A percentile compares a stretch with the other conserved stretches of the same genome.
phyloP scores from a whole-genome alignment of 805 yeast genomes.

The Metschnikowia dekortorum region DNA sequence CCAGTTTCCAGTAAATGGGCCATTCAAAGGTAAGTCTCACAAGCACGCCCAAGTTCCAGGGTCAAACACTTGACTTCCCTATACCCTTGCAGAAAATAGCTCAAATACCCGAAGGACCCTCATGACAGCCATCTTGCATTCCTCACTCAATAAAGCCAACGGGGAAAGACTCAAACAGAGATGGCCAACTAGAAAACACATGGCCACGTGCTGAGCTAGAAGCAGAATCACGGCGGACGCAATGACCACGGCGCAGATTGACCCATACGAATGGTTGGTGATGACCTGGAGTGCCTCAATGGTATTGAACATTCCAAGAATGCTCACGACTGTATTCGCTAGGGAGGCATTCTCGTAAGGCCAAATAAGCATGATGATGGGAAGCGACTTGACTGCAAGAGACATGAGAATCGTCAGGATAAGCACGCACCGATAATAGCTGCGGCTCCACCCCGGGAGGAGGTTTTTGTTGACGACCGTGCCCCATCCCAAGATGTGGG shows the following conservation, averaged over 20 bases:
- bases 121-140: neutral
- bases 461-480: conserved; percentile 15
- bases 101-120: neutral
- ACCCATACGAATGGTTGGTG: conserved; percentile 8
- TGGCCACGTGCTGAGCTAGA: conserved; percentile 7
- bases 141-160: conserved; percentile 6
- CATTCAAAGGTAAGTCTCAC: too few relatives aligned
- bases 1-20: too few relatives aligned
- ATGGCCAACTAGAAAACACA: conserved; percentile 8
- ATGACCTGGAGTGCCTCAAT: conserved; percentile 47
- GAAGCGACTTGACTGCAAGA: conserved; percentile 76
- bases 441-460: conserved; percentile 26
- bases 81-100: neutral
- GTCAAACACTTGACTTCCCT: neutral
- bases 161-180: neutral
- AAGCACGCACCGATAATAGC: conserved; percentile 40
- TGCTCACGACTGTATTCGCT: conserved; percentile 54
- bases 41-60: too few relatives aligned
- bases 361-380: conserved; percentile 94
- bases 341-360: conserved; percentile 77
- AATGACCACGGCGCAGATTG: conserved; percentile 5
- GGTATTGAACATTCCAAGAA: conserved; percentile 57
- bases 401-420: conserved; percentile 71
- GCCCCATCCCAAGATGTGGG: conserved; percentile 21
- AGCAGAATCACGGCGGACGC: conserved; percentile 9